Conservation (phyloP, 257 asterid genomes). For the Galeopsis tetrahit region DNA sequence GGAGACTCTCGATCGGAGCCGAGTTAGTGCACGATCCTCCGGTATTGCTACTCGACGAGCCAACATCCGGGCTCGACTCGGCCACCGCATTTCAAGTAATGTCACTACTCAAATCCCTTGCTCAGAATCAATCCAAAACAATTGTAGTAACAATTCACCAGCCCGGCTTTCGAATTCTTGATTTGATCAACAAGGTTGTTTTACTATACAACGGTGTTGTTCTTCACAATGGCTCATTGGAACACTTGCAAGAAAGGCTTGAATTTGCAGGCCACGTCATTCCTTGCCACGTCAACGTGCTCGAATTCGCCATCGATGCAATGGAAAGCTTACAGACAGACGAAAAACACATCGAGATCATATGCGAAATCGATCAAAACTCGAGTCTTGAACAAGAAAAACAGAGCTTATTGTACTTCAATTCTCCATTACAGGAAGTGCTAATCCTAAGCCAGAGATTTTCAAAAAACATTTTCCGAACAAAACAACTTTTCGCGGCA, state of each 20-base stretch:
- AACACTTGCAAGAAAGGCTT: slow-evolving; percentile 56
- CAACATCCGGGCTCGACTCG: slow-evolving; percentile 87
- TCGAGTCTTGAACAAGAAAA: slow-evolving; percentile 26
- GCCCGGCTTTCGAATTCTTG: slow-evolving; percentile 77
- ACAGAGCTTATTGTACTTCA: slow-evolving; percentile 35
- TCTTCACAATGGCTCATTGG: slow-evolving; percentile 67
- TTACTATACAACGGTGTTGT: slow-evolving; percentile 59
- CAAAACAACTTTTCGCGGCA: slow-evolving; percentile 62
- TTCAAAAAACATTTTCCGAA: slow-evolving; percentile 61
- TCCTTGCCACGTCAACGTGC: slow-evolving; percentile 69
- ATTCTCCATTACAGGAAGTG: slow-evolving; percentile 55
- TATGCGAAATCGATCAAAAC: neutral
- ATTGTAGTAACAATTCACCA: slow-evolving; percentile 77
- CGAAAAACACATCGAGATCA: slow-evolving; percentile 32
- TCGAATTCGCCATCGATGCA: slow-evolving; percentile 74
- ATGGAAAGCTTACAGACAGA: slow-evolving; percentile 43
- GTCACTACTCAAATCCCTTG: slow-evolving; percentile 61
- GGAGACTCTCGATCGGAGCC: slow-evolving; percentile 75
- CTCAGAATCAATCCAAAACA: slow-evolving; percentile 59
- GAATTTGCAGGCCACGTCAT: slow-evolving; percentile 52
- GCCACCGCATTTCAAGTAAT: slow-evolving; percentile 71
- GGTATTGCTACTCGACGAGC: slow-evolving; percentile 78
- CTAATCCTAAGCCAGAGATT: slow-evolving; percentile 62
- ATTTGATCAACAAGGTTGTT: slow-evolving; percentile 62
- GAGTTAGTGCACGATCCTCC: slow-evolving; percentile 78